A percentile compares a stretch with the other conserved stretches of the same genome.
phyloP scores from a whole-genome alignment of 176 grass and related monocot genomes.

The Microstegium vimineum region DNA sequence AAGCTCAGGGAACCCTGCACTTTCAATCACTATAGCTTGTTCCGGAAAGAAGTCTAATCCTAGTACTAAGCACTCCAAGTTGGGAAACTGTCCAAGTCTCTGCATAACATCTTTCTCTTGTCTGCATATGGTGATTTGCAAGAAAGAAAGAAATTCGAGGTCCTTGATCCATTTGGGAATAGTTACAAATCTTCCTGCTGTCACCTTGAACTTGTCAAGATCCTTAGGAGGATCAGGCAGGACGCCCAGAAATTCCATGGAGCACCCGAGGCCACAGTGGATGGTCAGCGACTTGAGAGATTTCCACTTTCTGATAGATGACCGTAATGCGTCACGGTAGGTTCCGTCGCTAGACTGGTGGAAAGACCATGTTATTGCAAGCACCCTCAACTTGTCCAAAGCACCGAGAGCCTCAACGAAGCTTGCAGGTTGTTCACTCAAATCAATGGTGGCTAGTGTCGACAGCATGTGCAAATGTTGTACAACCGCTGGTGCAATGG shows the following conservation, averaged over 20 bases:
- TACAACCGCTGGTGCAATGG: too few species aligned
- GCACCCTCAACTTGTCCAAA: accelerated
- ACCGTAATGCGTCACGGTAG: background rate
- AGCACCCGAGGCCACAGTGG: background rate
- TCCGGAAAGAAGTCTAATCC: background rate
- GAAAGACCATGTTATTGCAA: constrained; percentile 6
- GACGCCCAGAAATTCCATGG: background rate
- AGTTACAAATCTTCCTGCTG: background rate
- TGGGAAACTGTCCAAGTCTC: background rate
- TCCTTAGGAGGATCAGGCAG: accelerated
- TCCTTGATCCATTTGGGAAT: background rate
- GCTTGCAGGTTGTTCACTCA: background rate
- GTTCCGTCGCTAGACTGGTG: background rate
- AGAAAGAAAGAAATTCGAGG: background rate
- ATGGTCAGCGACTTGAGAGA: background rate
- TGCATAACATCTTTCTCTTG: background rate
- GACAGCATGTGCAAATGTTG: too few species aligned
- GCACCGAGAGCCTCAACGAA: background rate
- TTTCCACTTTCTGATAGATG: accelerated
- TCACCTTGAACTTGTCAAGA: background rate
- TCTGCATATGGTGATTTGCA: background rate
- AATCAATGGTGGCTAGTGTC: constrained; percentile 5
- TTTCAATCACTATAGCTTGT: background rate
- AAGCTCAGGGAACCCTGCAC: background rate
- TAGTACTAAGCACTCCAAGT: background rate